Evolutionary conservation across 2,329 filamentous ascomycete genomes (phyloP), one percentile per base, ranked within the genome.

Genomic region (Aspergillus spinulosporus): DNA sequence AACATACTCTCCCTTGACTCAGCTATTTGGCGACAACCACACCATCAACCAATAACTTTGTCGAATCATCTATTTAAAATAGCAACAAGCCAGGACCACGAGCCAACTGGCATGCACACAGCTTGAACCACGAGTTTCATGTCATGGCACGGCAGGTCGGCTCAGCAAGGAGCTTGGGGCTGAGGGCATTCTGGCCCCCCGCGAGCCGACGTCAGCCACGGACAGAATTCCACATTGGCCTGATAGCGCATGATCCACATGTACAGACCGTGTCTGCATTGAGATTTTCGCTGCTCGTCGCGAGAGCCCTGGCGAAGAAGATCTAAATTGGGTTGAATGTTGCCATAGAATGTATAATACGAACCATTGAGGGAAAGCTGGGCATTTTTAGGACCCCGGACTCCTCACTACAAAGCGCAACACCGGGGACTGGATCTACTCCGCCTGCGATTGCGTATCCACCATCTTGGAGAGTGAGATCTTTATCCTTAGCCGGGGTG

Each of bases 401-500:
- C 29, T 21, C 4, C 44, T 14, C 29, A 34, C 44, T 14, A 11
- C 11, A 34, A 34, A 36, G 14, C 14, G n/a, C 12, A 36, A 7
- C 6, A 36, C 21, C 40, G 39, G 21, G 42, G 8, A 39, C 50
- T 37, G 15, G 50, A 52, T 52, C 49, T 51, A 29, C 28, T 26
- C 26, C 36, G 36, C 26, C 14, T 15, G 11, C 21, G 36, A 49
- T 14, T 40, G 12, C n/a, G 48, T 57, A 50, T 47, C 61, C 58
- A 52, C 50, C 54, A 40, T 43, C 46, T 52, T 53, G 58, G 58
- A 57, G 54, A 56, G 47, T 65, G 60, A 65, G 63, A 65, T 65
- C 63, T 62, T 65, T 65, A 65, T 65, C 63, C 56, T 65, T 64
- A 64, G 62, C 55, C 36, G 57, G 59, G 50, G 51, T 65, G 63